phyloP scores from a whole-genome alignment of 2,329 filamentous ascomycete species.

The Cladosporium sp. region DNA sequence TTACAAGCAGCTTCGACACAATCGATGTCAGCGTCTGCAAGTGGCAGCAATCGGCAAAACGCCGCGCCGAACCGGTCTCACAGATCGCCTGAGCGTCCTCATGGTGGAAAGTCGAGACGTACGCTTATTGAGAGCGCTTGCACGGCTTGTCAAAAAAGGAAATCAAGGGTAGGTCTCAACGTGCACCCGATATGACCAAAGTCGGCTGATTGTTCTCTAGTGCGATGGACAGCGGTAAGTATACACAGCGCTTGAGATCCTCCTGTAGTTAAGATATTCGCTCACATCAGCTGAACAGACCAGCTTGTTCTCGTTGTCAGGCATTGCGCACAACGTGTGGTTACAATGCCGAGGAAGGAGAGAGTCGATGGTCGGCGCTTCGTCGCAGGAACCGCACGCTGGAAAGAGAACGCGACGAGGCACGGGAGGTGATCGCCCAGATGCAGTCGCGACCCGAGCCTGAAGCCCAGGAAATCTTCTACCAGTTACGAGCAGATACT shows the following conservation, averaged over 20 bases:
- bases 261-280: background rate
- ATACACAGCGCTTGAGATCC: background rate
- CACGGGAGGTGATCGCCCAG: slow-evolving; percentile 25
- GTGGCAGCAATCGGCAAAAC: background rate
- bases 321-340: slow-evolving; percentile 27
- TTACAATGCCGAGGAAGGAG: slow-evolving; percentile 32
- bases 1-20: background rate
- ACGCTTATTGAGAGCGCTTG: slow-evolving; percentile 24
- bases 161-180: slow-evolving; percentile 19
- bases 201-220: slow-evolving; percentile 17
- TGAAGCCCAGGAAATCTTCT: slow-evolving; percentile 28
- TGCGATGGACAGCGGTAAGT: slow-evolving; percentile 26
- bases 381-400: slow-evolving; percentile 28
- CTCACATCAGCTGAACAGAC: slow-evolving; percentile 17
- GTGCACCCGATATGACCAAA: background rate
- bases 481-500: slow-evolving; percentile 23
- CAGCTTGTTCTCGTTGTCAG: slow-evolving; percentile 28
- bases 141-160: slow-evolving; percentile 20
- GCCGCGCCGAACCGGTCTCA: slow-evolving; percentile 1
- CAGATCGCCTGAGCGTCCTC: slow-evolving; percentile 5
- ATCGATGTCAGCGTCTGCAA: background rate
- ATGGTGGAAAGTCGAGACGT: slow-evolving; percentile 17
- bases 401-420: slow-evolving; percentile 27
- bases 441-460: slow-evolving; percentile 25
- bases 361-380: slow-evolving; percentile 31